Conservation (phyloP, 2,329 filamentous ascomycete genomes). For the Arthrobotrys pseudoclavata region DNA sequence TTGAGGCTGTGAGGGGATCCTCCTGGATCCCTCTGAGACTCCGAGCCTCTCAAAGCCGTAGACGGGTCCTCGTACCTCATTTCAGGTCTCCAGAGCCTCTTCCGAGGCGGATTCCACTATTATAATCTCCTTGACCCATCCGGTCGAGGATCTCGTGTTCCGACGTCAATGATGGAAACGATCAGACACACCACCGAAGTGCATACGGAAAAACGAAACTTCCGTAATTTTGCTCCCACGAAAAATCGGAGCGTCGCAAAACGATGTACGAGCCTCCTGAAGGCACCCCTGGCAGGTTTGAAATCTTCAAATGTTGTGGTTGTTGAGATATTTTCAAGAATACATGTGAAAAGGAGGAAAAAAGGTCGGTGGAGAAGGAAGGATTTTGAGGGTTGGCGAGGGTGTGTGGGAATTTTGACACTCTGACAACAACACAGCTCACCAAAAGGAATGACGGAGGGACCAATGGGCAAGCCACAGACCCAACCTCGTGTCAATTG, state of each 20-base stretch:
- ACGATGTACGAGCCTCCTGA: slow-evolving; percentile 47
- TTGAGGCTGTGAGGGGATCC: slow-evolving; percentile 3
- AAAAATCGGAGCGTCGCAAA: slow-evolving; percentile 33
- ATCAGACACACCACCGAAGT: slow-evolving; percentile 35
- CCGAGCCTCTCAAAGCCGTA: not conserved
- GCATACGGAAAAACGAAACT: slow-evolving; percentile 45
- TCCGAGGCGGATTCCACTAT: slow-evolving; percentile 13
- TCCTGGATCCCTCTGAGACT: slow-evolving; percentile 3
- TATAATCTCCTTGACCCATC: slow-evolving; percentile 4
- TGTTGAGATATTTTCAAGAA: slow-evolving; percentile 58
- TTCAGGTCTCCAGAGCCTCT: slow-evolving; percentile 10
- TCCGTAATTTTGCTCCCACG: slow-evolving; percentile 16
- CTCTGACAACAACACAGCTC: slow-evolving; percentile 51
- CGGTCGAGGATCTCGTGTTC: slow-evolving; percentile 31
- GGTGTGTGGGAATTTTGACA: slow-evolving; percentile 52
- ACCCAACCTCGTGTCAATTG: slow-evolving; percentile 13
- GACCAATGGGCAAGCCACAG: slow-evolving; percentile 39
- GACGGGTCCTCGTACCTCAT: not conserved
- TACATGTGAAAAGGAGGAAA: slow-evolving; percentile 20
- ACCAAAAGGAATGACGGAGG: not conserved
- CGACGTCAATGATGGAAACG: slow-evolving; percentile 14
- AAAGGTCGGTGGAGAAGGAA: slow-evolving; percentile 18
- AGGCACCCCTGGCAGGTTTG: slow-evolving; percentile 19
- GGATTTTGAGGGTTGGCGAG: slow-evolving; percentile 27
- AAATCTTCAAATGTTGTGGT: slow-evolving; percentile 14